Conservation (phyloP, 2,329 filamentous ascomycete species). For the Aspergillus unguis region DNA sequence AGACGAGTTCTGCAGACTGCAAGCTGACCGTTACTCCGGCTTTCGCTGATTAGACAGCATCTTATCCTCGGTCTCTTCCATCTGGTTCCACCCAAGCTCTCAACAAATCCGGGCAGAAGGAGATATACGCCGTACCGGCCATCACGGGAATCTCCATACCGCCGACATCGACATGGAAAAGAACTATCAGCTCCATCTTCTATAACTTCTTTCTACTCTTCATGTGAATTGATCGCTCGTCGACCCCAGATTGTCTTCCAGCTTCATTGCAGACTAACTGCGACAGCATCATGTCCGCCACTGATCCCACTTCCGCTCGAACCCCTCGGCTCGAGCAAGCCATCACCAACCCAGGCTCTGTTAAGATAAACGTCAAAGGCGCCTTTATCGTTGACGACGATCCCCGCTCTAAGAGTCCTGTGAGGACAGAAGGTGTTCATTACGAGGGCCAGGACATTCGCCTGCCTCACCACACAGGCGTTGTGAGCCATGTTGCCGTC, state of each 20-base stretch:
- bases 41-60: background rate
- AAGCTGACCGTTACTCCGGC: background rate
- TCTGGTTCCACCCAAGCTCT: constrained; percentile 17
- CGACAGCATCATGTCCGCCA: constrained; percentile 30
- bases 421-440: constrained; percentile 56
- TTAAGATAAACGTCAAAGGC: constrained; percentile 94
- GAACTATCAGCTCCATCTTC: constrained; percentile 5
- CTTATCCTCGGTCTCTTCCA: constrained; percentile 9
- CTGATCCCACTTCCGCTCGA: constrained; percentile 24
- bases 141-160: constrained; percentile 34
- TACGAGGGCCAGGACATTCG: constrained; percentile 89
- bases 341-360: constrained; percentile 61
- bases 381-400: constrained; percentile 94
- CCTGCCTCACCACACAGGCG: constrained; percentile 89
- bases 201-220: constrained; percentile 18
- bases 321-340: constrained; percentile 40
- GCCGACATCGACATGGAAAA: constrained; percentile 18
- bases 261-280: background rate
- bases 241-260: constrained; percentile 8
- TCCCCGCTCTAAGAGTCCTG: constrained; percentile 47
- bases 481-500: constrained; percentile 94
- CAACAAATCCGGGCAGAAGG: constrained; percentile 39
- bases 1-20: too few species aligned
- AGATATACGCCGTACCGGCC: constrained; percentile 45
- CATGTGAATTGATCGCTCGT: constrained; percentile 14